These are phyloP conservation scores for Tilletia setariae DNA, from an alignment of 1,284 basidiomycete genomes.

Conservation along the genomic window DNA sequence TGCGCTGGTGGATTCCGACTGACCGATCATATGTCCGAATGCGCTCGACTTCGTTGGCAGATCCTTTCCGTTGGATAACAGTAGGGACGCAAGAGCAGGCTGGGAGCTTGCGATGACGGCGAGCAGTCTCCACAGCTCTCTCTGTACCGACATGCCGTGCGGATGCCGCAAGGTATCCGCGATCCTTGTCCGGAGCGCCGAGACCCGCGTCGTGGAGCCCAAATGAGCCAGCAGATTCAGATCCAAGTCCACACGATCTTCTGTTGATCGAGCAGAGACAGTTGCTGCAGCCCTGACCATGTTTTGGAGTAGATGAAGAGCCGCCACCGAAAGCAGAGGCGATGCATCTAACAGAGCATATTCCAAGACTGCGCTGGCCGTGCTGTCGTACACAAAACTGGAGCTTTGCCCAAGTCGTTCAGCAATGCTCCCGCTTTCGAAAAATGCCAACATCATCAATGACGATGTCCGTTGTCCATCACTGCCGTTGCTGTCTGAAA, in stretches of 20 bases:
- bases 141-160: not conserved
- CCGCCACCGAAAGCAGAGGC: not conserved
- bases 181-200: not conserved
- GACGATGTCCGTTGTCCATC: not conserved
- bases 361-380: constrained; percentile 7
- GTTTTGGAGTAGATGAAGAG: not conserved
- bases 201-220: not conserved
- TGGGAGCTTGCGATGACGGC: constrained; percentile 6
- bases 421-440: not conserved
- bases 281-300: not conserved
- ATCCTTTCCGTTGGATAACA: not conserved
- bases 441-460: not conserved
- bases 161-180: not conserved
- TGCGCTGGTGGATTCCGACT: not conserved
- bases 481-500: too few species aligned
- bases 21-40: not conserved
- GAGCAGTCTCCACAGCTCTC: constrained; percentile 6
- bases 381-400: constrained; percentile 6
- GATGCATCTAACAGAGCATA: not conserved
- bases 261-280: not conserved
- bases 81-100: not conserved
- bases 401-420: not conserved
- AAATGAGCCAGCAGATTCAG: constrained; percentile 3
- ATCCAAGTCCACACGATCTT: not conserved
- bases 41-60: not conserved